A percentile compares a stretch with the other conserved stretches of the same genome.
Conservation (phyloP, 176 grass and related monocot species). For the Oryza officinalis region DNA sequence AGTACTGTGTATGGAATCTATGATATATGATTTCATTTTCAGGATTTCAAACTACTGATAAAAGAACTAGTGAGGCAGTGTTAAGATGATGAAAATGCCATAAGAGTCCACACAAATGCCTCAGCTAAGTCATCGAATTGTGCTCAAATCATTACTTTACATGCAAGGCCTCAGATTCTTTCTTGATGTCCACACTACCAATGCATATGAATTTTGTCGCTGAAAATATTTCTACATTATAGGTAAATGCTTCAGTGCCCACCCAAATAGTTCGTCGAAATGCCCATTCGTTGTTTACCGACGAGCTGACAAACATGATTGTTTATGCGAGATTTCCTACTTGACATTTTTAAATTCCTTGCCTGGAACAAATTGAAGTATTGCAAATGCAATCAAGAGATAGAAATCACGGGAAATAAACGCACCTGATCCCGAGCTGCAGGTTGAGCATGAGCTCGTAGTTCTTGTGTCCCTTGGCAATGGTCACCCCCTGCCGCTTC, state of each 20-base stretch:
- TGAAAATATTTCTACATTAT: not conserved
- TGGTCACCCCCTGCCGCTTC: conserved; percentile 73
- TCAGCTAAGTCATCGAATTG: conserved; percentile 16
- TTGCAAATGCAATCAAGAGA: not conserved
- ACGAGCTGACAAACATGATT: not conserved
- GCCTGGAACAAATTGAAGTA: not conserved
- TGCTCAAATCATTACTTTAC: conserved; percentile 3
- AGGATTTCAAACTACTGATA: not conserved
- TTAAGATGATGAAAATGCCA: not conserved
- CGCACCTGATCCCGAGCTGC: conserved; percentile 90
- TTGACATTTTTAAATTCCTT: conserved; percentile 10
- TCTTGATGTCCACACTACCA: not conserved
- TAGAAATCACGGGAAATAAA: not conserved
- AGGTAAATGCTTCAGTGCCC: not conserved
- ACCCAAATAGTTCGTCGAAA: not conserved
- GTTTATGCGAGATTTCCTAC: not conserved
- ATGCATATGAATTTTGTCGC: not conserved
- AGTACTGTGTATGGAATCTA: not conserved
- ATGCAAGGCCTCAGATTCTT: not conserved
- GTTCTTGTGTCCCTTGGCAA: conserved; percentile 90
- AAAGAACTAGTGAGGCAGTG: not conserved
- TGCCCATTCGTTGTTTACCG: not conserved
- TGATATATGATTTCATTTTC: conserved; percentile 14
- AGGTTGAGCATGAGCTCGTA: conserved; percentile 99
- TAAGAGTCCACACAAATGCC: not conserved